These are phyloP conservation scores for Hypoxylon perforatum DNA, from an alignment of 495 filamentous ascomycete genomes.

Conservation along the genomic window DNA sequence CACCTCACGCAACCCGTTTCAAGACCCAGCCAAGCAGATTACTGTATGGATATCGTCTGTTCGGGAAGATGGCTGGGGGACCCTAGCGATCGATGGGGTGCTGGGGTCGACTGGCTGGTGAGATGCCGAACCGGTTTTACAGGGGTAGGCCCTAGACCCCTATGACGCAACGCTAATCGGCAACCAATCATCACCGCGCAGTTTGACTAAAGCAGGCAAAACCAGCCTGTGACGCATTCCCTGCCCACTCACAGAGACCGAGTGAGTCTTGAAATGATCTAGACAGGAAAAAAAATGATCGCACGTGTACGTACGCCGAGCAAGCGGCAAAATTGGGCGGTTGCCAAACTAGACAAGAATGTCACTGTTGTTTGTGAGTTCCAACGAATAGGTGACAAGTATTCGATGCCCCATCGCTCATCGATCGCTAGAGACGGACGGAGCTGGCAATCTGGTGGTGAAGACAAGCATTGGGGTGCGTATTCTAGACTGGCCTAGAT, in stretches of 20 bases:
- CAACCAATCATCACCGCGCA: constrained; percentile 38
- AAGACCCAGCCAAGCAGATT: constrained; percentile 5
- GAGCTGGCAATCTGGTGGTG: background rate
- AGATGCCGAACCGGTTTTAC: constrained; percentile 33
- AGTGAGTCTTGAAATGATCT: constrained; percentile 15
- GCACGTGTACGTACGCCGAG: constrained; percentile 28
- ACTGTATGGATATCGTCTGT: constrained; percentile 9
- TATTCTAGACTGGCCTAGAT: background rate
- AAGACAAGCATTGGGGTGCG: background rate
- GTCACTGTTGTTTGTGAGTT: background rate
- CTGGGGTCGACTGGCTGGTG: constrained; percentile 30
- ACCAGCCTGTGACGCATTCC: constrained; percentile 21
- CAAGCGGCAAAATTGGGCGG: constrained; percentile 16
- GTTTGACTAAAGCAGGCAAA: constrained; percentile 46
- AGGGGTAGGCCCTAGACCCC: constrained; percentile 23
- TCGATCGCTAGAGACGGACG: background rate
- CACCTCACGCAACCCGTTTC: constrained; percentile 8
- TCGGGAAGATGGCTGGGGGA: constrained; percentile 7
- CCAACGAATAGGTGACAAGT: constrained; percentile 6
- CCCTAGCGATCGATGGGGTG: constrained; percentile 1
- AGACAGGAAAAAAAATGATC: constrained; percentile 1
- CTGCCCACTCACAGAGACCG: constrained; percentile 19
- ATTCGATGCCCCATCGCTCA: background rate
- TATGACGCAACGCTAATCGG: constrained; percentile 35
- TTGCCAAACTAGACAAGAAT: constrained; percentile 14